These are phyloP conservation scores for Coccinonectria pachysandricola DNA, from an alignment of 2,329 filamentous ascomycete species.

Conservation along the genomic window DNA sequence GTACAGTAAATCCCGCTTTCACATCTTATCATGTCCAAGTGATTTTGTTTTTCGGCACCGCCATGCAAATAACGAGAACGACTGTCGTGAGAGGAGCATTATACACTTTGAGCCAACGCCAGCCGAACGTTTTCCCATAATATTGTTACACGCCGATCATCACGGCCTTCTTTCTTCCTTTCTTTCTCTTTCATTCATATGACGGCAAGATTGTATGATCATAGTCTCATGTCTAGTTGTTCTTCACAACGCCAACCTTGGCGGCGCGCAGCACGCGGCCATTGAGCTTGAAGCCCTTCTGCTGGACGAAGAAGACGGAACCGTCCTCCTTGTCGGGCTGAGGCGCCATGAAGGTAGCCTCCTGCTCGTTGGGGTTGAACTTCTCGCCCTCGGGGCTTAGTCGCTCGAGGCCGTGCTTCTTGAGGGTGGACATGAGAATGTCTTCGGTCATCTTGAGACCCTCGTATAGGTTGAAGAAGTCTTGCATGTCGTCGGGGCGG, in stretches of 20 bases:
- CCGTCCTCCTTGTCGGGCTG: conserved; percentile 82
- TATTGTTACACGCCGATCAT: conserved; percentile 23
- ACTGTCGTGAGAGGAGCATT: conserved; percentile 37
- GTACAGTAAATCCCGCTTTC: conserved; percentile 13
- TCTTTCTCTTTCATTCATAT: conserved; percentile 4
- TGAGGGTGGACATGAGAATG: conserved; percentile 76
- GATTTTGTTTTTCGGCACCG: conserved; percentile 8
- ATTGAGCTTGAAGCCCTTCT: conserved; percentile 92
- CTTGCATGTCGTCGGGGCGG: conserved; percentile 48
- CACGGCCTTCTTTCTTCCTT: conserved; percentile 5
- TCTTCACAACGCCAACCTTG: conserved; percentile 95
- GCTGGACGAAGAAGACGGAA: conserved; percentile 83
- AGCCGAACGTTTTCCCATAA: conserved; percentile 20
- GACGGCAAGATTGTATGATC: conserved; percentile 1
- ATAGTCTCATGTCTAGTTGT: conserved; percentile 46
- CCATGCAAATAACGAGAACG: conserved; percentile 20
- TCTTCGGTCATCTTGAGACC: conserved; percentile 92
- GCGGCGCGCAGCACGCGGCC: conserved; percentile 80
- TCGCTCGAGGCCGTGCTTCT: conserved; percentile 88
- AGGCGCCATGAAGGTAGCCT: conserved; percentile 91
- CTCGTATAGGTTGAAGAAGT: conserved; percentile 71
- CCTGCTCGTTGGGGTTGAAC: conserved; percentile 94
- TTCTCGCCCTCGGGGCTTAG: conserved; percentile 75
- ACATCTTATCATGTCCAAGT: conserved; percentile 11
- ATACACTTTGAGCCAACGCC: conserved; percentile 31